Base-by-base conservation (phyloP, 2,329 filamentous ascomycete genomes). In the Cercospora zeina region DNA sequence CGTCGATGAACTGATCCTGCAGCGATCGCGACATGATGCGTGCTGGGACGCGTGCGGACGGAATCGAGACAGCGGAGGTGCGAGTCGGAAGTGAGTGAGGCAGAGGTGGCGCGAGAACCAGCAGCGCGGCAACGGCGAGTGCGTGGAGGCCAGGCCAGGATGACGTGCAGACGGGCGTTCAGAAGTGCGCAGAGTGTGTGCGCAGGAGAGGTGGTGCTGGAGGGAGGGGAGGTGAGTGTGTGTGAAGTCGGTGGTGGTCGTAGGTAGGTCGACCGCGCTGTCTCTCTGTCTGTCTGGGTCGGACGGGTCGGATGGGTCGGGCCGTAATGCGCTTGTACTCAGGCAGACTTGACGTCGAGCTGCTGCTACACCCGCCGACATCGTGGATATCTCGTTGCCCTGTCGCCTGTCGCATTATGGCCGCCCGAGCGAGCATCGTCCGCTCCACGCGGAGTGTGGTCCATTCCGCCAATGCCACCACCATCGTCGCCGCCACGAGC, bases 1-100 rank as follows among this genome's bases (percentile, higher is more conserved):
- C 80, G 71, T 82, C 80, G 76, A 82, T 81, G 74, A 82, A 82
- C 76, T 81, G 79, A 70, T 82, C 80, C 69, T 81, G 78, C 67
- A 76, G 74, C 67, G 77, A 74, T 68, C 79, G 77, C 61, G 80
- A 81, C 80, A 82, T 82, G 70, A 64, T 70, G 71, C 27, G 30
- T 34, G 16, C 24, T 19, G 42, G 42, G n/a, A 30, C 24, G 13
- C 47, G 47, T 51, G 47, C 7, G 47, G 47, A 51, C n/a, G 47
- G 24, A 33, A 27, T 30, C 47, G 30, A 51, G 30, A 30, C 47
- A 10, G 47, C 47, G 47, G 47, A 51, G 47, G 47, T 30, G 47
- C 47, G 21, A 51, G 47, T 51, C 27, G 39, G 39, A 16, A 45
- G 39, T 45, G 39, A 45, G 39, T 16, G 16, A 45, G 19, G 39